These are phyloP conservation scores for Aspergillus hiratsukae DNA, from an alignment of 2,329 filamentous ascomycete genomes.

Conservation along the genomic window DNA sequence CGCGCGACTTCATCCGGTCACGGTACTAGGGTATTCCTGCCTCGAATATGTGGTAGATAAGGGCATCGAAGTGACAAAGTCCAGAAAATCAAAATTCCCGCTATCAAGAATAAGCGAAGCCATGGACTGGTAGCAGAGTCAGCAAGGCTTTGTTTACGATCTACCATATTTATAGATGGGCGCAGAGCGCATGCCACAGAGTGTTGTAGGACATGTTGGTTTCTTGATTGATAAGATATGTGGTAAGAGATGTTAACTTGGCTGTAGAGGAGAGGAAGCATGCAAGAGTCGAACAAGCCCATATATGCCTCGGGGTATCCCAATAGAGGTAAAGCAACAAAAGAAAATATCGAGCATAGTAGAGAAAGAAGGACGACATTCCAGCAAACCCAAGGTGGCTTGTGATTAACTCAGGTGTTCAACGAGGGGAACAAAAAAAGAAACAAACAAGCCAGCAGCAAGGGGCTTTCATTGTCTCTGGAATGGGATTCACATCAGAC, in stretches of 20 bases:
- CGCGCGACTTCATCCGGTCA: conserved; percentile 23
- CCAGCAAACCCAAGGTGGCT: neutral
- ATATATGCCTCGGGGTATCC: conserved; percentile 29
- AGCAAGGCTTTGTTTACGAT: neutral
- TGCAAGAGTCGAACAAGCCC: conserved; percentile 1
- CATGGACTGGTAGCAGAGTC: neutral
- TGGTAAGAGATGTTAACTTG: neutral
- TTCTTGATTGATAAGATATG: neutral
- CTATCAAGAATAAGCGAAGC: neutral
- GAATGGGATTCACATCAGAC: neutral
- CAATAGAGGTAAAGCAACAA: conserved; percentile 5
- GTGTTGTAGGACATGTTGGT: neutral
- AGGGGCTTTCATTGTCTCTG: neutral
- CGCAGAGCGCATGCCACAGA: neutral
- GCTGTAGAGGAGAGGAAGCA: conserved; percentile 2
- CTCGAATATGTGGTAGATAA: neutral
- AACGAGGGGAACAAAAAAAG: neutral
- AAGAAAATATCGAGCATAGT: neutral
- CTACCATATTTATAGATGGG: neutral
- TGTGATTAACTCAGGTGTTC: neutral
- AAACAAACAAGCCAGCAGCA: neutral
- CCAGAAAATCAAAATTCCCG: neutral
- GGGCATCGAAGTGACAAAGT: neutral
- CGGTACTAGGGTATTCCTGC: neutral
- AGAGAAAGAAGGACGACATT: neutral